Conservation (phyloP, 2,329 filamentous ascomycete species). For the Penicillium sp. region DNA sequence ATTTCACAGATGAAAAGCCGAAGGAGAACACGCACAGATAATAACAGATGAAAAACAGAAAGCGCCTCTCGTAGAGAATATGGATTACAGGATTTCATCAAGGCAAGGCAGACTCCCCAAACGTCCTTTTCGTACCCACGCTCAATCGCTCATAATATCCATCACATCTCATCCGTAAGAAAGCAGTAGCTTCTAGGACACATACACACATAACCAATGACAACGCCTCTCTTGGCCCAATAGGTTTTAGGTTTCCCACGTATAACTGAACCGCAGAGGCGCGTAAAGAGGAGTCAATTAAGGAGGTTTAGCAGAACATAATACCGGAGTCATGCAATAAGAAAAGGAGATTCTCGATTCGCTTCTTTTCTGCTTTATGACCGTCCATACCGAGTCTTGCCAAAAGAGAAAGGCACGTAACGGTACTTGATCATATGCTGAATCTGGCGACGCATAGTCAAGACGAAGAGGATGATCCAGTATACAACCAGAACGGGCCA, state of each 20-base stretch:
- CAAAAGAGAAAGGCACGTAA: conserved; percentile 90
- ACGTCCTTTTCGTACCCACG: neutral
- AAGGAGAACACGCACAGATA: conserved; percentile 2
- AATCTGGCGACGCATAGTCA: conserved; percentile 99
- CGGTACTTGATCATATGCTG: conserved; percentile 99
- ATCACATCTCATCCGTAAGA: conserved; percentile 3
- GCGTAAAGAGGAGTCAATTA: neutral
- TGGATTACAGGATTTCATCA: conserved; percentile 19
- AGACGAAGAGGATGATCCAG: conserved; percentile 93
- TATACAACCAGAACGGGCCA: conserved; percentile 98
- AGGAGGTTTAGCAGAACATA: neutral
- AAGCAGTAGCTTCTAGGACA: conserved; percentile 3
- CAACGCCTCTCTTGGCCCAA: neutral
- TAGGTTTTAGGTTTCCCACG: neutral
- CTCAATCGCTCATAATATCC: conserved; percentile 18
- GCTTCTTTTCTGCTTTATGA: conserved; percentile 23
- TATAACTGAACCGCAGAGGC: neutral
- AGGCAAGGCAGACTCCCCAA: conserved; percentile 7
- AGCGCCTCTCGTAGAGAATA: conserved; percentile 14
- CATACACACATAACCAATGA: conserved; percentile 13
- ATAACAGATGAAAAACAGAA: conserved; percentile 1
- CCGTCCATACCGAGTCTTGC: conserved; percentile 74
- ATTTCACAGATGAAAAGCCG: conserved; percentile 22
- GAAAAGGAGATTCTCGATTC: conserved; percentile 1
- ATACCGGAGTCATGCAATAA: neutral